phyloP scores from a whole-genome alignment of 805 yeast genomes.

The Tanozyma kutaoensis region DNA sequence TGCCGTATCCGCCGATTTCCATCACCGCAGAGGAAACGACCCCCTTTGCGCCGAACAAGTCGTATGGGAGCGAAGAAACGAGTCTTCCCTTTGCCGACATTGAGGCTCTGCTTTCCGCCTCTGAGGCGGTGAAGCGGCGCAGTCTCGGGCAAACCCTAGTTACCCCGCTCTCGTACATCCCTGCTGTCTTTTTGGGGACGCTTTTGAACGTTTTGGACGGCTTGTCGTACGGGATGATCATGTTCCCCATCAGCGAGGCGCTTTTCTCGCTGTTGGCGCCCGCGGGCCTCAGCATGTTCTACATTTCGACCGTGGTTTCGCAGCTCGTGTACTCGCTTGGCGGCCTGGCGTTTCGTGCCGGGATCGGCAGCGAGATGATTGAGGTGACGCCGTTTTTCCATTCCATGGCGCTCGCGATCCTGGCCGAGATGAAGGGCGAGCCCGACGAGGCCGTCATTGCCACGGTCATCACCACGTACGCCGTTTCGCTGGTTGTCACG shows the following conservation, averaged over 20 bases:
- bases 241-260: conserved; percentile 82
- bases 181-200: conserved; percentile 79
- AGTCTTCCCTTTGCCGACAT: conserved; percentile 1
- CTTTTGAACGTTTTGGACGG: conserved; percentile 85
- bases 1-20: conserved; percentile 11
- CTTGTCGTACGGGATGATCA: conserved; percentile 91
- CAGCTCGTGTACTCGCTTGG: conserved; percentile 85
- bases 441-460: conserved; percentile 45
- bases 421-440: conserved; percentile 30
- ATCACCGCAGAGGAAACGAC: conserved; percentile 3
- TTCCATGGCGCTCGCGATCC: conserved; percentile 73
- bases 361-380: conserved; percentile 97
- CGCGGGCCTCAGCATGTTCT: conserved; percentile 87
- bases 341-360: conserved; percentile 77
- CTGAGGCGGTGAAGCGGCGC: too few species aligned
- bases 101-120: conserved; percentile 1
- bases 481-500: conserved; percentile 72
- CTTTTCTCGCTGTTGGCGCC: conserved; percentile 72
- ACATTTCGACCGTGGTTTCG: conserved; percentile 79
- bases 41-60: too few species aligned
- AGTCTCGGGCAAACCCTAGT: too few species aligned
- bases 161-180: conserved; percentile 30
- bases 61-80: conserved; percentile 2
- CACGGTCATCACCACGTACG: conserved; percentile 80
- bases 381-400: conserved; percentile 99